Base-by-base conservation (phyloP, 148 eudicot species). In the Camellia lanceoleosa region DNA sequence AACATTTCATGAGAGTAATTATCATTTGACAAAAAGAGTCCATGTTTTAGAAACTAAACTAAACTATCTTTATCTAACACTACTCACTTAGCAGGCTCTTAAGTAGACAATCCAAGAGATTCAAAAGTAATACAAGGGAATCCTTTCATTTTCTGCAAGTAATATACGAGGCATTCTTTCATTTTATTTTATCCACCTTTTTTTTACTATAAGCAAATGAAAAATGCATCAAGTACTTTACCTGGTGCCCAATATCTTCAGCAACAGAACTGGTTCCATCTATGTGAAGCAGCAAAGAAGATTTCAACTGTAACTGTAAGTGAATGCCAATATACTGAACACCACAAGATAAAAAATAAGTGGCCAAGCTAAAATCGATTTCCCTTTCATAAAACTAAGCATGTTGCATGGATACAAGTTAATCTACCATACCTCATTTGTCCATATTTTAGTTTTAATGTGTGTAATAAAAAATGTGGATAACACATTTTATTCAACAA, bases 211-310 rank as follows among this genome's bases (percentile, higher is more conserved):
- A 41, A 2, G 52, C 49, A 46, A 16, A 69, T 9, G 6, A 20
- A 30, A 18, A 49, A 60, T 62, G 61, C 18, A 12, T 19, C 38
- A 43, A 56, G 23, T 54, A 20, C 23, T 55, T 58, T 89, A 95
- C 98, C 98, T 95, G 97, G 78, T 96, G 95, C 38, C 98, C 97
- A 78, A 95, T 95, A 86, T 95, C 98, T 83, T 95, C 98, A 81
- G 98, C 97, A 73, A 91, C 84, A 56, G 97, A 91, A 73, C 92
- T 95, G 76, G 96, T 87, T 82, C 98, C 98, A 86, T 95, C 98
- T 42, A 95, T 84, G 83, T 95, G 98, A 73, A 95, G 94, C 82
- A 95, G 78, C 82, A 95, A 69, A 71, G 93, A 93, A 60, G 98
- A 95, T 84, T 95, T 95, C 90, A 93, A 82, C 98, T 93, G 84